A percentile compares a stretch with the other conserved stretches of the same genome.
These are phyloP conservation scores for Leishmania guyanensis DNA, from an alignment of 208 protist genomes.

Conservation along the genomic window DNA sequence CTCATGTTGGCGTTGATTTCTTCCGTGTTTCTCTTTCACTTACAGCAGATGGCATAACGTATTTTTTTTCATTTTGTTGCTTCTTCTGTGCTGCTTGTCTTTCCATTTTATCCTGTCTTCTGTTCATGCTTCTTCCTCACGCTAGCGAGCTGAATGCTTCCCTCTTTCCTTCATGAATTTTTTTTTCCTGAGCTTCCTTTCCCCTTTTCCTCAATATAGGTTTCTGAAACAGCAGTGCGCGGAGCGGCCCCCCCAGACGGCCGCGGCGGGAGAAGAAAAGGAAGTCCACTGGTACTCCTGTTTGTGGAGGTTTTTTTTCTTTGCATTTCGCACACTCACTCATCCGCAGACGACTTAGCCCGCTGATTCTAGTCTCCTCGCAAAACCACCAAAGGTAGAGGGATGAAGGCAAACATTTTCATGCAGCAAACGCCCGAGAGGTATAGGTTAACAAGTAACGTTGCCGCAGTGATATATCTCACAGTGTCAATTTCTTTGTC, in stretches of 20 bases:
- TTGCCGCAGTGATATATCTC: neutral
- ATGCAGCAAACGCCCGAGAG: neutral
- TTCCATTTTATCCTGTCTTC: constrained; percentile 6
- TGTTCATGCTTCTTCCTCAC: neutral
- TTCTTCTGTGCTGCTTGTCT: neutral
- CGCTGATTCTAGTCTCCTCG: constrained; percentile 5
- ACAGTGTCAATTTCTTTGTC: neutral
- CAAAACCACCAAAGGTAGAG: neutral
- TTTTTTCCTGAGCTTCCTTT: neutral
- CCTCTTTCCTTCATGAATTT: neutral
- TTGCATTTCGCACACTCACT: neutral
- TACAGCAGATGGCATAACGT: neutral
- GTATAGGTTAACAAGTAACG: neutral
- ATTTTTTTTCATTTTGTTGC: constrained; percentile 3
- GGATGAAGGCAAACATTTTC: neutral
- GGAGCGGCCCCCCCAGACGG: neutral
- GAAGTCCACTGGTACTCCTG: neutral
- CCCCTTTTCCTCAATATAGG: neutral
- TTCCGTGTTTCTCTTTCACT: neutral
- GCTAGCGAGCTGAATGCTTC: constrained; percentile 4
- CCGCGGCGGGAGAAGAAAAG: neutral
- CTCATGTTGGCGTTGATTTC: neutral
- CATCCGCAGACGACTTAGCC: neutral
- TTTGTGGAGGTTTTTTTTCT: neutral
- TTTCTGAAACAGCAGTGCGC: constrained; percentile 1